Base-by-base conservation (phyloP, 192 early-diverging fungal genomes). In the Coemansia sp. region DNA sequence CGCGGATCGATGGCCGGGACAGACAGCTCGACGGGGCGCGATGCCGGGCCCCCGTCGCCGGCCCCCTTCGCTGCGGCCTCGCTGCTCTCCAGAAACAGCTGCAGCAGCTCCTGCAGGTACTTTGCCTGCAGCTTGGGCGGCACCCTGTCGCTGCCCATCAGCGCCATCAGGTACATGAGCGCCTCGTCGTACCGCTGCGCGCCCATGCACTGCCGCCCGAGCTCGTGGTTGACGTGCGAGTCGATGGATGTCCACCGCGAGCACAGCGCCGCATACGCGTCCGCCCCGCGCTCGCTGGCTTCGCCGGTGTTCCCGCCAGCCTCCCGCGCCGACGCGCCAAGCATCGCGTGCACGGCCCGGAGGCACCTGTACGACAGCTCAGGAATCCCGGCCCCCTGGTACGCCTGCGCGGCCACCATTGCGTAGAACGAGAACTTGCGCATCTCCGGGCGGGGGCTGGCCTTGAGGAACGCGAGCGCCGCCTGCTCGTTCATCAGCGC, bases 401-500 rank as follows among this genome's bases (percentile, higher is more conserved):
- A 99, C 20, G 91, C 76, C 71, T 94, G 92, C 1, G 87, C 92
- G 9, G 96, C 93, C 69, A 97, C 85, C 57, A 98, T 87, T 41
- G 95, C 73, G 67, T 96, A 93, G 73, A 97, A 96, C 0, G 91
- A 91, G 71, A 93, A 94, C 65, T 94, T 97, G 56, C 96, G 87
- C 19, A 89, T 78, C 76, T 91, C 88, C 1, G 91, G 87, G 2
- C 86, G 87, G 8, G 44, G 49, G n/a, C 77, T 69, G 13, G 78
- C 41, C 56, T 86, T 85, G 20, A 95, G 58, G 69, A 89, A 94
- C 38, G 90, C 89, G 43, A 91, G 87, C 0, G 94, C 94, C 0
- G 96, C 93, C 72, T 98, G 96, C 73, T 99, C 97, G 53, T 94
- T 75, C 51, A 94, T 88, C 44, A 97, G 68, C 0, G 90, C 94